Conservation (phyloP, 768 basidiomycete species). For the Lyophyllum semitale region DNA sequence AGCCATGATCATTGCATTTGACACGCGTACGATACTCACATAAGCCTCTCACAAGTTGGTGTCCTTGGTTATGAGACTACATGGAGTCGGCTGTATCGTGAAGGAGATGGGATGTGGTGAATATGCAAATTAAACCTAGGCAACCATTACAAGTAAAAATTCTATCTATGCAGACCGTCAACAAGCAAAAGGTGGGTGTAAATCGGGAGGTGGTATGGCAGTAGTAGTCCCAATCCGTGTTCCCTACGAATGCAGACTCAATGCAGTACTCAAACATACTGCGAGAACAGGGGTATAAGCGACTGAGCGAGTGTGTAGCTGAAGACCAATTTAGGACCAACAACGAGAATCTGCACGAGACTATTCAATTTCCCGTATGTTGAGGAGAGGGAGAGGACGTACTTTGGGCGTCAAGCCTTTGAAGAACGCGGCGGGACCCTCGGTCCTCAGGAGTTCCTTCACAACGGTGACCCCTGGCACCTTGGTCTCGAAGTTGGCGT, state of each 20-base stretch:
- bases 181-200: neutral
- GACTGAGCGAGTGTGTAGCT: constrained; percentile 97
- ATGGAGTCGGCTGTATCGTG: neutral
- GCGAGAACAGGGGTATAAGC: constrained; percentile 88
- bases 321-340: constrained; percentile 97
- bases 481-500: constrained; percentile 93
- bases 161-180: neutral
- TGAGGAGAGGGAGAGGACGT: constrained; percentile 6
- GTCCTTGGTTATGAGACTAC: too few species aligned
- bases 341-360: constrained; percentile 76
- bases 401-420: constrained; percentile 98
- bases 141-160: neutral
- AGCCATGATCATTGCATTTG: too few species aligned
- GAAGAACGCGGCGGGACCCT: constrained; percentile 86
- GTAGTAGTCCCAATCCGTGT: neutral
- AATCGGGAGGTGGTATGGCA: neutral
- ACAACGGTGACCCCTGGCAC: constrained; percentile 80
- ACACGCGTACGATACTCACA: too few species aligned
- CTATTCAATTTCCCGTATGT: constrained; percentile 28
- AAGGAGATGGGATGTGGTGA: neutral
- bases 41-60: too few species aligned
- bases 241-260: neutral
- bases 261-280: constrained; percentile 62
- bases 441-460: constrained; percentile 82
- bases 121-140: neutral